A percentile compares a stretch with the other conserved stretches of the same genome.
Conservation (phyloP, 2,329 filamentous ascomycete genomes). For the Elsinoe necatrix region DNA sequence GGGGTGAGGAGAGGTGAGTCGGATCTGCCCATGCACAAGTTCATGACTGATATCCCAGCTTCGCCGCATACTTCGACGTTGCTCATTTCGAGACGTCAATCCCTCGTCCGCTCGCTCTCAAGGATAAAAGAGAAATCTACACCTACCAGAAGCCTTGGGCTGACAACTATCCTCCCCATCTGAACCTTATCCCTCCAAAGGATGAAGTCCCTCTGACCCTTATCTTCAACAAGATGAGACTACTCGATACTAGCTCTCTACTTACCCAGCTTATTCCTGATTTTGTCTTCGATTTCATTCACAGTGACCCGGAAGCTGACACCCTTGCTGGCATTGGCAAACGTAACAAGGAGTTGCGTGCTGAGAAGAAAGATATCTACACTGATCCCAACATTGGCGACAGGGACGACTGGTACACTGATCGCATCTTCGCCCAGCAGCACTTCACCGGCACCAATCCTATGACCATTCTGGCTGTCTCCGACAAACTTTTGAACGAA, state of each 20-base stretch:
- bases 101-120: conserved; percentile 18
- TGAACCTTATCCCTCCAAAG: conserved; percentile 23
- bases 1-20: conserved; percentile 21
- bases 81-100: conserved; percentile 22
- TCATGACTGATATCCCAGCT: not conserved
- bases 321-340: not conserved
- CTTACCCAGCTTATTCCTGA: conserved; percentile 23
- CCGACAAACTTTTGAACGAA: conserved; percentile 28
- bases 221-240: conserved; percentile 24
- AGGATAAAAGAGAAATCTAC: conserved; percentile 20
- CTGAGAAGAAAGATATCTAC: conserved; percentile 23
- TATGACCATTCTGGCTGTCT: conserved; percentile 33
- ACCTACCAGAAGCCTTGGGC: conserved; percentile 20
- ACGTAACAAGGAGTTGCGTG: conserved; percentile 6
- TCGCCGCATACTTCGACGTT: conserved; percentile 20
- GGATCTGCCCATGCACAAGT: not conserved
- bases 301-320: conserved; percentile 8
- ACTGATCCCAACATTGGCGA: conserved; percentile 26
- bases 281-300: conserved; percentile 4
- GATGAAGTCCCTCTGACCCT: conserved; percentile 21
- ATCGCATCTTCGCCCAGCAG: conserved; percentile 40
- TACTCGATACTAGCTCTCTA: conserved; percentile 23
- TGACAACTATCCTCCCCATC: conserved; percentile 26
- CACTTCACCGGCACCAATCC: conserved; percentile 40
- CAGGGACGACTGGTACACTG: conserved; percentile 36